A percentile compares a stretch with the other conserved stretches of the same genome.
Evolutionary conservation across 176 grass and related monocot genomes (phyloP).

Genomic region (Aegilops umbellulata): DNA sequence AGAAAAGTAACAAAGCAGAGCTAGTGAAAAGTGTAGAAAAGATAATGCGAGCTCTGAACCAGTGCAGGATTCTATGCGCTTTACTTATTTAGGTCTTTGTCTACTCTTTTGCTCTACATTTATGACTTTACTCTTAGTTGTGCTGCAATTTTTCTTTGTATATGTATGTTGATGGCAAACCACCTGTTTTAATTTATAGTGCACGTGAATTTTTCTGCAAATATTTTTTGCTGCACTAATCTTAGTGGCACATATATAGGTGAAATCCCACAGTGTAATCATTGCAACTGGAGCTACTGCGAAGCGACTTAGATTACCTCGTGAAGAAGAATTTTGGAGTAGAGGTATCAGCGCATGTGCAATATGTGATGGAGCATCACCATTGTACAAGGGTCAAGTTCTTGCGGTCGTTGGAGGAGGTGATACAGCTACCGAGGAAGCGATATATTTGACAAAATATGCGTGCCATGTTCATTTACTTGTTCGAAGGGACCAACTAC

Average conservation of each 20-base stretch:
- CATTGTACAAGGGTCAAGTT: constrained; percentile 83
- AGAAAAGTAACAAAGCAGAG: not conserved
- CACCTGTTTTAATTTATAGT: not conserved
- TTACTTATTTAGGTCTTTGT: constrained; percentile 8
- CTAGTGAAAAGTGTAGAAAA: not conserved
- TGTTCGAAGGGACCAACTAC: constrained; percentile 63
- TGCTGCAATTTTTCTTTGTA: not conserved
- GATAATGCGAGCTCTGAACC: not conserved
- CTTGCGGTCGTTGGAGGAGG: constrained; percentile 95
- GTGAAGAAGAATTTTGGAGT: constrained; percentile 99
- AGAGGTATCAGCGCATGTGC: constrained; percentile 98
- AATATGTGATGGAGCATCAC: constrained; percentile 98
- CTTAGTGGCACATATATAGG: constrained; percentile 43
- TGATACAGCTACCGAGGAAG: constrained; percentile 92
- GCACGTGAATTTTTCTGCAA: not conserved
- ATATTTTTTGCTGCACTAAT: constrained; percentile 22
- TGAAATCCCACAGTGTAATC: constrained; percentile 83
- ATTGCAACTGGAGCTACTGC: constrained; percentile 95
- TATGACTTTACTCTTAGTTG: not conserved
- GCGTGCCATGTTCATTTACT: constrained; percentile 95
- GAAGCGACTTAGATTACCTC: constrained; percentile 71
- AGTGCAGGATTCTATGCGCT: not conserved
- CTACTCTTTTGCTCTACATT: not conserved
- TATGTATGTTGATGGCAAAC: not conserved
- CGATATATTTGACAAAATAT: constrained; percentile 98